Percentiles rank a stretch among this genome's conserved stretches.
Conservation (phyloP, 1,139 yeast genomes). For the Pichia terricola region DNA sequence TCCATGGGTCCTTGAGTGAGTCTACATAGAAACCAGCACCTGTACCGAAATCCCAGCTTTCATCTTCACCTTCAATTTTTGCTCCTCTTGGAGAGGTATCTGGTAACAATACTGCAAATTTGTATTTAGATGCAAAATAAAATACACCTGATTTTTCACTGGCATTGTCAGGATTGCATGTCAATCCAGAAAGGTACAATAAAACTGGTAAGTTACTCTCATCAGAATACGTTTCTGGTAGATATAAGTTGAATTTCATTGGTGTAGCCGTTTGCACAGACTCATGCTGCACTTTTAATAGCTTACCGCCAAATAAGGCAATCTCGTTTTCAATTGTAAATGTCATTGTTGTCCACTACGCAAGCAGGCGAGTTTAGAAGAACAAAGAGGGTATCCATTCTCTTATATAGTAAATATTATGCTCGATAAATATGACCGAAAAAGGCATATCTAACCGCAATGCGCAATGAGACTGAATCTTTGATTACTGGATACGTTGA, state of each 20-base stretch:
- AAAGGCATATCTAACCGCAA: no score
- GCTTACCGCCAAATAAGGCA: slow-evolving; percentile 63
- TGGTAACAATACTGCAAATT: slow-evolving; percentile 85
- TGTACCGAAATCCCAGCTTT: slow-evolving; percentile 80
- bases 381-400: no score
- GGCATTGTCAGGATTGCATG: slow-evolving; percentile 91
- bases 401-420: no score
- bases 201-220: slow-evolving; percentile 34
- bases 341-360: not conserved
- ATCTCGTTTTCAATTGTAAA: slow-evolving; percentile 51
- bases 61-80: slow-evolving; percentile 72
- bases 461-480: no score
- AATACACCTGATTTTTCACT: slow-evolving; percentile 91
- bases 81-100: slow-evolving; percentile 98
- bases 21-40: slow-evolving; percentile 95
- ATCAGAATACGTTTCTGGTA: slow-evolving; percentile 47
- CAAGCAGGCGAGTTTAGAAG: no score
- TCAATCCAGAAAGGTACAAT: slow-evolving; percentile 77
- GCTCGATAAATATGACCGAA: no score
- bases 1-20: slow-evolving; percentile 69
- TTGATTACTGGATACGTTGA: no score
- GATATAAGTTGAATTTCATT: slow-evolving; percentile 76
- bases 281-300: slow-evolving; percentile 66
- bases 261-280: slow-evolving; percentile 56
- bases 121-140: slow-evolving; percentile 68